Evolutionary conservation across 2,329 filamentous ascomycete species (phyloP), one percentile per base, ranked within the genome.

Genomic region (Colletotrichum simmondsii): DNA sequence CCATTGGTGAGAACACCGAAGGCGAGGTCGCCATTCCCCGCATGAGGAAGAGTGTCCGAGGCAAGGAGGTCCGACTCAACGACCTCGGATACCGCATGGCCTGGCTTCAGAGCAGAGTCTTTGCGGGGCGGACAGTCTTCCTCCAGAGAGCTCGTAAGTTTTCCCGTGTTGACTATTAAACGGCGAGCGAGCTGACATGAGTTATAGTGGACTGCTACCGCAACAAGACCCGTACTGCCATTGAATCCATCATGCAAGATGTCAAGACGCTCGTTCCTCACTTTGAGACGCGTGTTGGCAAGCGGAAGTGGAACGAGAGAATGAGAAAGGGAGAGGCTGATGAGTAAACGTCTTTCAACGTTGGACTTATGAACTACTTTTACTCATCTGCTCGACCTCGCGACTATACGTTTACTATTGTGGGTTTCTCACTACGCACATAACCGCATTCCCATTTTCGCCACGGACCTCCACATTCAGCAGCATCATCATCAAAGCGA

Each of bases 61-160:
- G 88, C 62, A 97, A 94, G 84, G 96, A 98, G 81, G 92, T 97
- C n/a, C 91, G 94, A 61, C 85, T 98, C 74, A 98, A 98, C 80
- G 95, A 98, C 79, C 85, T 98, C 58, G 96, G 95, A 2, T 97
- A 97, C 81, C 91, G 96, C 59, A 97, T 99, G 94, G 95, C 94
- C 61, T 99, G 97, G 96, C 92, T 95, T 67, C 96, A 98, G 85
- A 97, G 95, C 81, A 89, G 96, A 78, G 94, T 96, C 12, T 98
- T 98, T 85, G 92, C 95, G 1, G 94, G 93, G 14, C 90, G 95
- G 77, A 95, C 93, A 53, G 87, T 98, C 60, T 98, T 98, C 82
- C 86, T 98, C 78, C 96, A 98, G 82, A 92, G 95, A 87, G 95
- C 95, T 77, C 86, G 95, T 98, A 86, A 91, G 95, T 93, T n/a